Conservation (phyloP, 2,329 filamentous ascomycete species). For the Ascochyta clinopodiicola region DNA sequence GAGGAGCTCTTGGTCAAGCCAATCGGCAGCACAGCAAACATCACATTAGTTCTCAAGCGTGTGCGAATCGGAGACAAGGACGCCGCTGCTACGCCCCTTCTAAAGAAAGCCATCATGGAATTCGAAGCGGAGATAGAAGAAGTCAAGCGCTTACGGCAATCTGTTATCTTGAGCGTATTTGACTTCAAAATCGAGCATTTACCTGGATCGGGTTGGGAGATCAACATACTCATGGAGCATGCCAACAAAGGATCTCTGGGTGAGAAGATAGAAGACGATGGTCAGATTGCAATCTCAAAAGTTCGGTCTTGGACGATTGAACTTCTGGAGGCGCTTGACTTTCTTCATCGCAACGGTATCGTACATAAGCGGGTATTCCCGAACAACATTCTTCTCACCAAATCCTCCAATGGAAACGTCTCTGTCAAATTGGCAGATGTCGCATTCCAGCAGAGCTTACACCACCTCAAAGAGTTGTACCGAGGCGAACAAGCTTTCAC, state of each 20-base stretch:
- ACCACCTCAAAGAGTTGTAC: constrained; percentile 64
- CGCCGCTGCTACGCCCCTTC: constrained; percentile 68
- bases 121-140: constrained; percentile 79
- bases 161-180: constrained; percentile 78
- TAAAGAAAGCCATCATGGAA: constrained; percentile 77
- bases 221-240: constrained; percentile 77
- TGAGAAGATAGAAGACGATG: constrained; percentile 81
- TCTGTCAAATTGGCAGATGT: constrained; percentile 77
- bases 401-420: constrained; percentile 69
- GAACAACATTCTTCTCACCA: constrained; percentile 78
- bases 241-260: constrained; percentile 83
- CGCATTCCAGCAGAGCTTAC: constrained; percentile 72
- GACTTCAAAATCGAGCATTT: constrained; percentile 74
- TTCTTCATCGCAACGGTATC: constrained; percentile 83
- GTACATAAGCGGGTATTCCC: constrained; percentile 84
- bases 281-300: constrained; percentile 73
- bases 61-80: constrained; percentile 50
- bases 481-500: constrained; percentile 59
- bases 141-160: constrained; percentile 76
- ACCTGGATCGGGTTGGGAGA: constrained; percentile 68
- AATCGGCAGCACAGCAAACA: constrained; percentile 56
- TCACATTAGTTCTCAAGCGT: constrained; percentile 69
- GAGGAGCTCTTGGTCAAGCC: constrained; percentile 76
- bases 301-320: constrained; percentile 91
- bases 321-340: constrained; percentile 85